Evolutionary conservation across 2,329 filamentous ascomycete genomes (phyloP).

Genomic region (Penicillium sp.): DNA sequence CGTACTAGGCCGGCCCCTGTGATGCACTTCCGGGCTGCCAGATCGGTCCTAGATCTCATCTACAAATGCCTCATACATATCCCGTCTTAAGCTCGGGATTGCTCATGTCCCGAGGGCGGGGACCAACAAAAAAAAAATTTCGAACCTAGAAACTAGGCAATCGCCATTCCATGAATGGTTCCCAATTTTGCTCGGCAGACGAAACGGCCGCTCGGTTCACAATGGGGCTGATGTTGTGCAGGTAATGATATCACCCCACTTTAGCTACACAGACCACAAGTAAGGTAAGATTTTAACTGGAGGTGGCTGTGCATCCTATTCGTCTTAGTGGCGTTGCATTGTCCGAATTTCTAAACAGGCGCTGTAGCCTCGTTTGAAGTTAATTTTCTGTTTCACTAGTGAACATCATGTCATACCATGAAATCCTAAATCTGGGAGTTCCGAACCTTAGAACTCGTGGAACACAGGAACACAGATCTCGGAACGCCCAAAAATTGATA

Average conservation of each 20-base stretch:
- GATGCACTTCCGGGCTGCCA: constrained; percentile 15
- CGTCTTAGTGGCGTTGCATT: constrained; percentile 16
- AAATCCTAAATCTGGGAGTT: too few relatives aligned
- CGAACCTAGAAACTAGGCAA: background rate
- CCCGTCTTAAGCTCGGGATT: background rate
- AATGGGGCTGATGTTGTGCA: constrained; percentile 10
- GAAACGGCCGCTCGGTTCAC: constrained; percentile 13
- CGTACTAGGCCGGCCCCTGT: background rate
- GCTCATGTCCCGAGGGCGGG: background rate
- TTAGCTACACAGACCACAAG: background rate
- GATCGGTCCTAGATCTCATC: constrained; percentile 21
- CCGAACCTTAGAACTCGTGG: too few relatives aligned
- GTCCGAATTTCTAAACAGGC: constrained; percentile 7
- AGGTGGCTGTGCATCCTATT: constrained; percentile 24
- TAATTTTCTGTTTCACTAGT: background rate
- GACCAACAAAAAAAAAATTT: background rate
- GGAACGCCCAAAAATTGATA: background rate
- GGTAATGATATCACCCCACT: constrained; percentile 1
- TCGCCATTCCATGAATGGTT: background rate
- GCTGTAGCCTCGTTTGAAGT: constrained; percentile 10
- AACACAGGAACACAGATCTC: background rate
- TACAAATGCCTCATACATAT: constrained; percentile 24
- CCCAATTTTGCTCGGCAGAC: background rate
- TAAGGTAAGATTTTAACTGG: constrained; percentile 11
- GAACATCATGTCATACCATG: background rate